phyloP scores from a whole-genome alignment of 2,329 filamentous ascomycete genomes.

The Dactylellina parvicollis region DNA sequence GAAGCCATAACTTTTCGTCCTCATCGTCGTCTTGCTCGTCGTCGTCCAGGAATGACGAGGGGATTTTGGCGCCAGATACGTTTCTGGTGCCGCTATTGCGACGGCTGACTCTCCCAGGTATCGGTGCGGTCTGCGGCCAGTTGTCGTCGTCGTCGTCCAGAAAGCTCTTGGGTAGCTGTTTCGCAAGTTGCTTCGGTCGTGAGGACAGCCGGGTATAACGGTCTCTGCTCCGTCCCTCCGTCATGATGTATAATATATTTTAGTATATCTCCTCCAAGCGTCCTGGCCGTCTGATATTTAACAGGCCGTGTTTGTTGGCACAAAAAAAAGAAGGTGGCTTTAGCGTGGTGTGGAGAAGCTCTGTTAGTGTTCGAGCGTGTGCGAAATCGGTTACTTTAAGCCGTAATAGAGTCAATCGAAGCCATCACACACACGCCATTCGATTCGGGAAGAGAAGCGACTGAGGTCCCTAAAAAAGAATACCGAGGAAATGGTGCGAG shows the following conservation, averaged over 20 bases:
- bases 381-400: background rate
- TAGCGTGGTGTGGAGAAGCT: background rate
- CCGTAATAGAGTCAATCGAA: background rate
- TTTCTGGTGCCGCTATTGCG: slow-evolving; percentile 21
- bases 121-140: slow-evolving; percentile 9
- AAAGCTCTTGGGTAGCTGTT: slow-evolving; percentile 49
- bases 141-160: slow-evolving; percentile 52
- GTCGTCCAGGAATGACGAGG: slow-evolving; percentile 48
- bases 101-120: slow-evolving; percentile 21
- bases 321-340: background rate
- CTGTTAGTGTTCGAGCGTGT: background rate
- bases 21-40: slow-evolving; percentile 38
- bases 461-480: background rate
- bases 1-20: slow-evolving; percentile 37
- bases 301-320: background rate
- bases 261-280: too few relatives aligned
- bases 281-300: background rate
- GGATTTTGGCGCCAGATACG: slow-evolving; percentile 21
- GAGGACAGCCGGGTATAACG: slow-evolving; percentile 38
- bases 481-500: background rate
- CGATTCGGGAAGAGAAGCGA: background rate
- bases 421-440: background rate
- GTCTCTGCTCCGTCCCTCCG: slow-evolving; percentile 26
- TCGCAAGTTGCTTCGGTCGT: slow-evolving; percentile 31
- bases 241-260: too few relatives aligned